Percentiles rank a stretch among this genome's conserved stretches.
phyloP scores from a whole-genome alignment of 2,329 filamentous ascomycete species.

The Diaporthe sp. region DNA sequence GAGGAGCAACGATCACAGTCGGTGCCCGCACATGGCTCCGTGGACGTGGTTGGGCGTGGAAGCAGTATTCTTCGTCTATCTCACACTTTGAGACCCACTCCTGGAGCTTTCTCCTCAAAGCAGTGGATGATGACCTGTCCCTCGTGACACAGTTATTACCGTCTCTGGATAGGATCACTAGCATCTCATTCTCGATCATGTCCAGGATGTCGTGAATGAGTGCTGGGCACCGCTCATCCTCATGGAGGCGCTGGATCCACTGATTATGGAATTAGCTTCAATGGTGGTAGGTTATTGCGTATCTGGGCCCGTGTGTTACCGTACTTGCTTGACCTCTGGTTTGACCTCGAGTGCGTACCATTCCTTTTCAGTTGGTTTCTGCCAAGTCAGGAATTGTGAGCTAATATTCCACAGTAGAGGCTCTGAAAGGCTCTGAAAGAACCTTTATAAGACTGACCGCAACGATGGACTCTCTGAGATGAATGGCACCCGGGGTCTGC shows the following conservation, averaged over 20 bases:
- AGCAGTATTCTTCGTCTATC: not conserved
- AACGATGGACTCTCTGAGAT: not conserved
- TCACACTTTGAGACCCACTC: not conserved
- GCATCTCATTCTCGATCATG: not conserved
- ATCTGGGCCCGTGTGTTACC: too few relatives aligned
- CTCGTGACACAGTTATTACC: rapidly evolving
- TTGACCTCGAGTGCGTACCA: not conserved
- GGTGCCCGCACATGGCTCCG: not conserved
- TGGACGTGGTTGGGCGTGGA: not conserved
- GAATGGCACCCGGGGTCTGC: not conserved
- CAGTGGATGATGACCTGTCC: not conserved
- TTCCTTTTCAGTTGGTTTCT: not conserved
- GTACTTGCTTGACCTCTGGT: not conserved
- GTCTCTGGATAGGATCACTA: not conserved
- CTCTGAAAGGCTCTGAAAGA: too few relatives aligned
- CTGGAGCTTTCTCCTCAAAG: not conserved
- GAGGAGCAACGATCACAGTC: not conserved
- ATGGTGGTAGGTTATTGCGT: not conserved
- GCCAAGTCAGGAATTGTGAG: too few relatives aligned
- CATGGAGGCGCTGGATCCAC: not conserved
- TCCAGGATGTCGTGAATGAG: not conserved
- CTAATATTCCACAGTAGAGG: too few relatives aligned
- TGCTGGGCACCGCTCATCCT: not conserved
- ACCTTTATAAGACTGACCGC: not conserved
- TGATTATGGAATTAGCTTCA: not conserved